These are phyloP conservation scores for Aphanocladium album DNA, from an alignment of 2,329 filamentous ascomycete genomes.

Conservation along the genomic window DNA sequence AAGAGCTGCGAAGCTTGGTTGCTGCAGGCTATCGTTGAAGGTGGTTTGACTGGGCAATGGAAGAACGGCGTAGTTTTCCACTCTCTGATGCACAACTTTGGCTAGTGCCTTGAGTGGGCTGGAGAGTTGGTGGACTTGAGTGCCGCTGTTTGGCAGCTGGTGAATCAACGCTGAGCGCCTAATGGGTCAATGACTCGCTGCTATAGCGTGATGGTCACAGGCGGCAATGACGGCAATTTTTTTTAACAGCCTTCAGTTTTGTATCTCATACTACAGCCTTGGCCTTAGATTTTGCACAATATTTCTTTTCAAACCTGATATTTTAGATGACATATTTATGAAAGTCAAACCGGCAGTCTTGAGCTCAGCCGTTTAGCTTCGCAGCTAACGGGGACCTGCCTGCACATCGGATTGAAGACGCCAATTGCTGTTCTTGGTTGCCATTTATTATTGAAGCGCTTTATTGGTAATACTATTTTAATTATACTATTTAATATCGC, in stretches of 20 bases:
- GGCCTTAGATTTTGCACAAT: neutral
- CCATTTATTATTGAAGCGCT: too few species aligned
- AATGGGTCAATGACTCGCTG: neutral
- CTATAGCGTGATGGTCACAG: neutral
- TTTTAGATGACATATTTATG: neutral
- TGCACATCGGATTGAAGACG: too few species aligned
- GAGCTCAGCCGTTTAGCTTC: neutral
- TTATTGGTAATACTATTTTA: too few species aligned
- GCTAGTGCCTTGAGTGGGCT: conserved; percentile 12
- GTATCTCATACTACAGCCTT: neutral
- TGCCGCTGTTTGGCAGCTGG: neutral
- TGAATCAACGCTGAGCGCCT: neutral
- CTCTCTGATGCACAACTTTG: conserved; percentile 10
- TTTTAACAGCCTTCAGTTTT: too few species aligned
- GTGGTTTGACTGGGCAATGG: neutral
- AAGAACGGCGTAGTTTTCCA: conserved; percentile 11
- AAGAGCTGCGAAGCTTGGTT: neutral
- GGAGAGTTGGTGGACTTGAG: neutral
- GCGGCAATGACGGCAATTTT: too few species aligned
- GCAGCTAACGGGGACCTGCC: neutral
- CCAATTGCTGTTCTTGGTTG: too few species aligned
- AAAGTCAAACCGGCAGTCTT: neutral
- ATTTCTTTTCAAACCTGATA: neutral
- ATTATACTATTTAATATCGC: too few species aligned
- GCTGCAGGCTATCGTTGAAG: neutral